These are phyloP conservation scores for Diaporthe capsici DNA, from an alignment of 2,329 filamentous ascomycete genomes.

Conservation along the genomic window DNA sequence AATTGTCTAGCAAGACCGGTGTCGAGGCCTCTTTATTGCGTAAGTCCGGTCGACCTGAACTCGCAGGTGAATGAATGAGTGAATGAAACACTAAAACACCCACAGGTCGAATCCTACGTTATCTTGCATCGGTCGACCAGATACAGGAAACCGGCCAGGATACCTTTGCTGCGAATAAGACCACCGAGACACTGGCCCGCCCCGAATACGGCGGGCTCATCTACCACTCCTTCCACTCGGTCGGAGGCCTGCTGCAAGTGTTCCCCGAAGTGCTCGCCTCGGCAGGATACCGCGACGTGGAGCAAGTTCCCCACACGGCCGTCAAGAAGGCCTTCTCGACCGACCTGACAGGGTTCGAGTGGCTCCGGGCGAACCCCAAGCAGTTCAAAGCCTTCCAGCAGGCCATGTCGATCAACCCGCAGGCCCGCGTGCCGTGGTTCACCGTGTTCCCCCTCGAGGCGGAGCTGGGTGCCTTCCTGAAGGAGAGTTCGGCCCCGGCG, in stretches of 20 bases:
- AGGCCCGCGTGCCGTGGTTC: constrained; percentile 44
- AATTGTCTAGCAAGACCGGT: neutral
- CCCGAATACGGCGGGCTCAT: neutral
- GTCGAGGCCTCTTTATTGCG: neutral
- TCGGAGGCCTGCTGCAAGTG: neutral
- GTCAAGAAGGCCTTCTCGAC: constrained; percentile 9
- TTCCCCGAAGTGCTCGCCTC: constrained; percentile 5
- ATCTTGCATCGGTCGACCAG: constrained; percentile 15
- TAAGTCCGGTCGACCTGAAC: neutral
- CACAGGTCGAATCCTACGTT: constrained; percentile 12
- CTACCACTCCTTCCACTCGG: constrained; percentile 5
- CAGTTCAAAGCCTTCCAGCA: constrained; percentile 29
- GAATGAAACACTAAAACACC: neutral
- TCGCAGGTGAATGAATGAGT: neutral
- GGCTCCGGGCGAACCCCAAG: neutral
- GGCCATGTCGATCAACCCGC: constrained; percentile 45
- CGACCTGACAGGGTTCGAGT: neutral
- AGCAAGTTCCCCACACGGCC: neutral
- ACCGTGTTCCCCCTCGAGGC: constrained; percentile 44
- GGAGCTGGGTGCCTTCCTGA: constrained; percentile 22
- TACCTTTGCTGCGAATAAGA: constrained; percentile 14
- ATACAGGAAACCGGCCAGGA: constrained; percentile 7
- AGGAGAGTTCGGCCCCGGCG: neutral
- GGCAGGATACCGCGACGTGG: neutral
- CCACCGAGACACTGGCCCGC: constrained; percentile 13